phyloP scores from a whole-genome alignment of 2,329 filamentous ascomycete species.

The Colletotrichum cuscutae region DNA sequence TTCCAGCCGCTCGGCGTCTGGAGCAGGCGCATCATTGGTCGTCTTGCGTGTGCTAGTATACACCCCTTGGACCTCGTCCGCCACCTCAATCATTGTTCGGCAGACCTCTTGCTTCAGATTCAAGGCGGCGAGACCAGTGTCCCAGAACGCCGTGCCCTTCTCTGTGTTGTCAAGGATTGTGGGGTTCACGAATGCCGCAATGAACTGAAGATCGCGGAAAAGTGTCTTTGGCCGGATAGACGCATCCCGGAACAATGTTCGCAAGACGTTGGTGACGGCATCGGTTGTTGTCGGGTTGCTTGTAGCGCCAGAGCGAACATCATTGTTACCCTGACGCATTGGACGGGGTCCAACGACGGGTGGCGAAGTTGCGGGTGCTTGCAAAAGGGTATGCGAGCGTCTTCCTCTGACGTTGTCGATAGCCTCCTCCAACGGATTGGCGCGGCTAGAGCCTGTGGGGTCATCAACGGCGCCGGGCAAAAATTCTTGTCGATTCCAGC shows the following conservation, averaged over 20 bases:
- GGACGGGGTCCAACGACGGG: slow-evolving; percentile 43
- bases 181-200: slow-evolving; percentile 72
- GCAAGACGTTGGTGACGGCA: slow-evolving; percentile 73
- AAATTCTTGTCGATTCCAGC: slow-evolving; percentile 48
- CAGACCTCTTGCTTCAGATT: slow-evolving; percentile 89
- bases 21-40: slow-evolving; percentile 44
- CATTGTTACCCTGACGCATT: slow-evolving; percentile 55
- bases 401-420: slow-evolving; percentile 78
- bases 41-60: slow-evolving; percentile 72
- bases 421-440: slow-evolving; percentile 69
- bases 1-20: slow-evolving; percentile 35
- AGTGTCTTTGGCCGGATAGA: slow-evolving; percentile 81
- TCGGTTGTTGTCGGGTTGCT: slow-evolving; percentile 67
- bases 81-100: slow-evolving; percentile 77
- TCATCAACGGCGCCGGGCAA: slow-evolving; percentile 46
- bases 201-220: slow-evolving; percentile 84
- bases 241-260: slow-evolving; percentile 73
- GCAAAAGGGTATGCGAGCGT: slow-evolving; percentile 66
- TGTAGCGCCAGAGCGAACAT: slow-evolving; percentile 61
- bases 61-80: slow-evolving; percentile 64
- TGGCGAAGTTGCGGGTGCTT: slow-evolving; percentile 46
- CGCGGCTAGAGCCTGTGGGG: slow-evolving; percentile 46
- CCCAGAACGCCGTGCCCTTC: slow-evolving; percentile 85
- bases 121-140: slow-evolving; percentile 88
- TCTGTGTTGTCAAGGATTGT: slow-evolving; percentile 70